phyloP scores from a whole-genome alignment of 2,329 filamentous ascomycete species.

The Beauveria caledonica region DNA sequence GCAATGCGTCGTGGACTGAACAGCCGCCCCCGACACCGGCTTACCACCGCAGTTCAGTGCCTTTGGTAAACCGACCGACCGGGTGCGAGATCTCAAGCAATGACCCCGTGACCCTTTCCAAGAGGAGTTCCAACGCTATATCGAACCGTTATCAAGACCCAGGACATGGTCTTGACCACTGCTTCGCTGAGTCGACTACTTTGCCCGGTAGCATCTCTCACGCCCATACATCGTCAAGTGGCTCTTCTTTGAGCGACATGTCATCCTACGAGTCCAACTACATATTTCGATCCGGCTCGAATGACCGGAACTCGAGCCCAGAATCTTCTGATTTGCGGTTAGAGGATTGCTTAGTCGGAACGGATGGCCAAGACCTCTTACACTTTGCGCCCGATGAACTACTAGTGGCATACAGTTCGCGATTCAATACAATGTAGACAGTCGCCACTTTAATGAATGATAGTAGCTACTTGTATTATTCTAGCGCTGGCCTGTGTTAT shows the following conservation, averaged over 20 bases:
- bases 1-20: neutral
- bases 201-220: neutral
- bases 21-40: neutral
- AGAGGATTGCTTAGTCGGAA: neutral
- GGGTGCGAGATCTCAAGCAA: neutral
- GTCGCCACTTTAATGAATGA: too few species aligned
- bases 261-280: neutral
- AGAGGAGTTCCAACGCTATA: neutral
- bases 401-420: too few species aligned
- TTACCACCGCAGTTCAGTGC: too few species aligned
- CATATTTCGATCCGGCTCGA: neutral
- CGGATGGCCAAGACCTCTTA: neutral
- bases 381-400: too few species aligned
- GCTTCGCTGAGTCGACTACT: neutral
- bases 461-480: too few species aligned
- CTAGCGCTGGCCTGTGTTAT: too few species aligned
- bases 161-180: neutral
- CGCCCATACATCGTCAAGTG: neutral
- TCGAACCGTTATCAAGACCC: too few species aligned
- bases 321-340: neutral
- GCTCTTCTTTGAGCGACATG: neutral
- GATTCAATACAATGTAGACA: too few species aligned
- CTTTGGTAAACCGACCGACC: neutral
- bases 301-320: neutral
- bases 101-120: too few species aligned